Evolutionary conservation across 352 stramenopile species (phyloP).

Genomic region (Peronospora destructor): DNA sequence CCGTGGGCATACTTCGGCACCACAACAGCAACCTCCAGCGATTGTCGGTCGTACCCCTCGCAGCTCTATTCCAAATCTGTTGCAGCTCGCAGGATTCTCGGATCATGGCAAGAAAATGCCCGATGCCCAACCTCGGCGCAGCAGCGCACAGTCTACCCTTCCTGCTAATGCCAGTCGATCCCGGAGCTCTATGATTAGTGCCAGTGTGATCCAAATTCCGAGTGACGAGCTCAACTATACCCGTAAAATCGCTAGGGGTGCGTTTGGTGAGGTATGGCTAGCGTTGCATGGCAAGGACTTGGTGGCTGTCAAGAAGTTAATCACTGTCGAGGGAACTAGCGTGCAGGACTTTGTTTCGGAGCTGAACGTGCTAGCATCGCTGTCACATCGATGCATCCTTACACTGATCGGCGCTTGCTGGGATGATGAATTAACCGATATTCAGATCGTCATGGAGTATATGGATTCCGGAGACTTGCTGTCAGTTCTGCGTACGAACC

Average conservation of each 20-base stretch:
- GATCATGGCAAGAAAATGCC: conserved; percentile 33
- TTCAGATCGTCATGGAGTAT: conserved; percentile 79
- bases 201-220: conserved; percentile 48
- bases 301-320: conserved; percentile 79
- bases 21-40: conserved; percentile 23
- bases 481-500: conserved; percentile 42
- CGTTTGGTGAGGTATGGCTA: conserved; percentile 79
- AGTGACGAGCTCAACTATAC: conserved; percentile 74
- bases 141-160: conserved; percentile 27
- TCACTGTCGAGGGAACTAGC: conserved; percentile 44
- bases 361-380: conserved; percentile 70
- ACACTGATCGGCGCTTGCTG: conserved; percentile 64
- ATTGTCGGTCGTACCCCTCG: conserved; percentile 21
- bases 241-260: conserved; percentile 68
- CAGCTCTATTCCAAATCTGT: conserved; percentile 28
- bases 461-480: conserved; percentile 70
- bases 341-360: conserved; percentile 69
- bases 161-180: conserved; percentile 13
- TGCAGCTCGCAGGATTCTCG: conserved; percentile 25
- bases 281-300: conserved; percentile 56
- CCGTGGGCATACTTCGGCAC: conserved; percentile 25
- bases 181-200: conserved; percentile 31
- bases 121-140: conserved; percentile 29
- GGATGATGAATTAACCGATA: conserved; percentile 55
- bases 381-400: conserved; percentile 74